A percentile compares a stretch with the other conserved stretches of the same genome.
Conservation (phyloP, 1,284 basidiomycete genomes). For the Irpex rosettiformis region DNA sequence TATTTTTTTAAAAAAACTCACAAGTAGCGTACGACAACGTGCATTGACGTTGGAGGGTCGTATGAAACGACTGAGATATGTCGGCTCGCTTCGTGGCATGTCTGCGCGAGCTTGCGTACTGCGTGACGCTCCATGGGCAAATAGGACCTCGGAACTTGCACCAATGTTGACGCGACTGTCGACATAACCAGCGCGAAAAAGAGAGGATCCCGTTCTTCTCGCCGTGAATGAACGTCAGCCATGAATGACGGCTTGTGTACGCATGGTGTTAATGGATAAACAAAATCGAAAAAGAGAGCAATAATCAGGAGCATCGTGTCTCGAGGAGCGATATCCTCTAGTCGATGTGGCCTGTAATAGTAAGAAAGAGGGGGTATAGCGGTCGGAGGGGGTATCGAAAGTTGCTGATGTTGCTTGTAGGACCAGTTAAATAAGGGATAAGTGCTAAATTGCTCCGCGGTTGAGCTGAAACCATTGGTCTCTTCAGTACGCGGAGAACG, state of each 20-base stretch:
- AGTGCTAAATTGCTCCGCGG: constrained; percentile 52
- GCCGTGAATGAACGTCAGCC: constrained; percentile 70
- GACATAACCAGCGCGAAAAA: constrained; percentile 87
- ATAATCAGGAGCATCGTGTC: constrained; percentile 78
- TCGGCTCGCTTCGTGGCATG: constrained; percentile 76
- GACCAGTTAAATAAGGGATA: constrained; percentile 71
- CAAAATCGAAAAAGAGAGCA: constrained; percentile 84
- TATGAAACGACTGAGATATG: constrained; percentile 76
- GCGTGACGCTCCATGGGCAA: constrained; percentile 76
- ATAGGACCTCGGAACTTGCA: constrained; percentile 78
- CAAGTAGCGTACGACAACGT: constrained; percentile 83
- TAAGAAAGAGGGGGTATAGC: constrained; percentile 65
- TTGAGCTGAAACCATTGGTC: constrained; percentile 36
- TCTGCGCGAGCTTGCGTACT: constrained; percentile 74
- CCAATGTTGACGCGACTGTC: constrained; percentile 77
- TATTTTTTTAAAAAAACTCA: constrained; percentile 41
- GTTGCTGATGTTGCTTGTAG: constrained; percentile 58
- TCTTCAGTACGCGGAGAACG: constrained; percentile 37
- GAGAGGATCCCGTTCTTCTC: constrained; percentile 81
- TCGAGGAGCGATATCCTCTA: constrained; percentile 74
- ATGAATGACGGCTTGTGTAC: constrained; percentile 83
- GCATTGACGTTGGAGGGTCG: constrained; percentile 77
- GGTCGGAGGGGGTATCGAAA: constrained; percentile 45
- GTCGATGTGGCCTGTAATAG: constrained; percentile 63
- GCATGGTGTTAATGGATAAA: constrained; percentile 82